Conservation (phyloP, 2,329 filamentous ascomycete species). For the Metarhizium robertsii region DNA sequence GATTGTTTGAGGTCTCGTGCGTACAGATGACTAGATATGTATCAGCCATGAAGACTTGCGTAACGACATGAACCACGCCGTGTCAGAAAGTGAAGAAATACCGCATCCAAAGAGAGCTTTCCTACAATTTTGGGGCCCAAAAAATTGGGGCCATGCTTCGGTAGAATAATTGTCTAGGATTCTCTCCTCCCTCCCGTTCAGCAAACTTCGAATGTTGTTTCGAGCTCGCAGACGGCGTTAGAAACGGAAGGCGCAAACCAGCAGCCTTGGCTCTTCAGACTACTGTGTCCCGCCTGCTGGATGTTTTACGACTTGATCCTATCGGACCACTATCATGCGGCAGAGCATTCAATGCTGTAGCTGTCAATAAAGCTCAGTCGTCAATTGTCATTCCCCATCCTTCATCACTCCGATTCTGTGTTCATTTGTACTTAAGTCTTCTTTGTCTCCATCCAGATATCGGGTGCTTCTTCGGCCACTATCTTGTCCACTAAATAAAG, state of each 20-base stretch:
- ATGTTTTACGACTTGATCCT: background rate
- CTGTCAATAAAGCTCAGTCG: background rate
- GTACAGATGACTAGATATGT: background rate
- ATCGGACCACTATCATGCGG: background rate
- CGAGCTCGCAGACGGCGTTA: background rate
- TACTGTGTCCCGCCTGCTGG: background rate
- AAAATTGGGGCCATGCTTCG: background rate
- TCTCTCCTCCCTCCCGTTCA: background rate
- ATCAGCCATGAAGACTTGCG: background rate
- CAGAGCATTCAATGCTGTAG: no score
- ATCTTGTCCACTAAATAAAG: background rate
- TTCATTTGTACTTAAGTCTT: background rate
- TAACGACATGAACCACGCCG: background rate
- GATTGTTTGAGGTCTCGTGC: background rate
- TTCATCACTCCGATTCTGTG: background rate
- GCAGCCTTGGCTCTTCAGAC: background rate
- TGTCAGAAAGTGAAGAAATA: background rate
- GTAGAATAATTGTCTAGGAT: background rate
- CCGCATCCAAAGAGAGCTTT: background rate
- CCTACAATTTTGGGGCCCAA: background rate
- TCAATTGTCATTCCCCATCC: background rate
- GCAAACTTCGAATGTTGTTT: background rate
- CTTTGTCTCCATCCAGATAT: background rate
- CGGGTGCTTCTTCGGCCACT: background rate
- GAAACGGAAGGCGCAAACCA: background rate